These are phyloP conservation scores for Phialocephala sp. DNA, from an alignment of 2,329 filamentous ascomycete species.

Conservation along the genomic window DNA sequence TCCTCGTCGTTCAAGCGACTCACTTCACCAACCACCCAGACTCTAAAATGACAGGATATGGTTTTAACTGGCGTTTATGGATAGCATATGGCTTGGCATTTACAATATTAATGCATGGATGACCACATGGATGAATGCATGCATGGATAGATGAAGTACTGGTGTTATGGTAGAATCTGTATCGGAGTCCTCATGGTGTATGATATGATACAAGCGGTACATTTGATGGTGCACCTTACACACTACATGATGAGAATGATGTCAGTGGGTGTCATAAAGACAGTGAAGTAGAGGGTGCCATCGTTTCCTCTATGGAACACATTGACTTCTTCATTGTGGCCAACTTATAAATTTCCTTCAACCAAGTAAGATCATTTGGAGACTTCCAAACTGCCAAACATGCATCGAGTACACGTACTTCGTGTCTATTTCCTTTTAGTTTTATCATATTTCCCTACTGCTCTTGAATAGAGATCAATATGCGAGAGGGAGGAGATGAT, in stretches of 20 bases:
- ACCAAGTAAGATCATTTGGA: too few relatives aligned
- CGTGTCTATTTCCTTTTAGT: too few relatives aligned
- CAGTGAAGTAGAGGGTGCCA: too few relatives aligned
- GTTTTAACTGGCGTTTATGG: neutral
- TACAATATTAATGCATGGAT: neutral
- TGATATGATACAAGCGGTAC: conserved; percentile 5
- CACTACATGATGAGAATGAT: neutral
- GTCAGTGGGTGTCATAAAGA: neutral
- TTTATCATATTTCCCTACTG: too few relatives aligned
- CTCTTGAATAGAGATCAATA: too few relatives aligned
- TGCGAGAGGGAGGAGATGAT: too few relatives aligned
- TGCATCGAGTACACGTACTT: too few relatives aligned
- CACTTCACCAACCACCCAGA: neutral
- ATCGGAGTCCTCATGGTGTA: neutral
- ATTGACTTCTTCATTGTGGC: too few relatives aligned
- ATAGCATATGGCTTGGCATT: neutral
- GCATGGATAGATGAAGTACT: neutral
- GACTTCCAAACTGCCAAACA: too few relatives aligned
- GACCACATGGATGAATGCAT: neutral
- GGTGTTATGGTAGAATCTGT: neutral
- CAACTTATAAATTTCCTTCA: too few relatives aligned
- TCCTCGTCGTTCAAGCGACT: conserved; percentile 2
- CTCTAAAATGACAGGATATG: neutral
- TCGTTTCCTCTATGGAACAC: too few relatives aligned
- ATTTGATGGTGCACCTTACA: neutral